Conservation (phyloP, 2,329 filamentous ascomycete genomes). For the Didymellaceae sp. region DNA sequence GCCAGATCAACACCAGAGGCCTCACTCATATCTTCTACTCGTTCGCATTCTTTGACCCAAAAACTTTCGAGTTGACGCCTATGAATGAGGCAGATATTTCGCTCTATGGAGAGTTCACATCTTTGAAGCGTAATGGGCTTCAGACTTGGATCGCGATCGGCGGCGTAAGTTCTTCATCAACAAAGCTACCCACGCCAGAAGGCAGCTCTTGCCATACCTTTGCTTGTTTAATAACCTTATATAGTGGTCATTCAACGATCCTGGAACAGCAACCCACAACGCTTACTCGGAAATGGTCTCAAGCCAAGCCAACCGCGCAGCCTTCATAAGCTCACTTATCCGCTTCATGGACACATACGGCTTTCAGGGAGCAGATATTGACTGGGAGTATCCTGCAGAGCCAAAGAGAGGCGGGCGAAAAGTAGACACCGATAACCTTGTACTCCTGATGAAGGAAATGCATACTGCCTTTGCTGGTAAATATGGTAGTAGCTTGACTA, state of each 20-base stretch:
- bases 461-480: background rate
- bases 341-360: conserved; percentile 49
- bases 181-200: too few relatives aligned
- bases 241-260: conserved; percentile 50
- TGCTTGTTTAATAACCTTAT: too few relatives aligned
- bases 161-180: conserved; percentile 27
- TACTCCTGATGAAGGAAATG: background rate
- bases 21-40: conserved; percentile 21
- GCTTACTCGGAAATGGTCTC: conserved; percentile 24
- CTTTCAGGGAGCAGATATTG: conserved; percentile 54
- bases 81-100: background rate
- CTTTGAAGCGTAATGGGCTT: conserved; percentile 43
- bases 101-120: background rate
- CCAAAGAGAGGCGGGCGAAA: background rate
- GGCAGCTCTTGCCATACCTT: too few relatives aligned
- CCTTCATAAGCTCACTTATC: conserved; percentile 31
- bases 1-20: conserved; percentile 4
- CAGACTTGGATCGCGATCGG: conserved; percentile 50
- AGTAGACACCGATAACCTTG: background rate
- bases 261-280: conserved; percentile 31
- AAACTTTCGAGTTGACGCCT: conserved; percentile 8
- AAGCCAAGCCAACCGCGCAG: background rate
- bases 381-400: conserved; percentile 36
- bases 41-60: conserved; percentile 17
- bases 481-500: background rate